Conservation (phyloP, 169 alveolate species). For the Plasmodium knowlesi region DNA sequence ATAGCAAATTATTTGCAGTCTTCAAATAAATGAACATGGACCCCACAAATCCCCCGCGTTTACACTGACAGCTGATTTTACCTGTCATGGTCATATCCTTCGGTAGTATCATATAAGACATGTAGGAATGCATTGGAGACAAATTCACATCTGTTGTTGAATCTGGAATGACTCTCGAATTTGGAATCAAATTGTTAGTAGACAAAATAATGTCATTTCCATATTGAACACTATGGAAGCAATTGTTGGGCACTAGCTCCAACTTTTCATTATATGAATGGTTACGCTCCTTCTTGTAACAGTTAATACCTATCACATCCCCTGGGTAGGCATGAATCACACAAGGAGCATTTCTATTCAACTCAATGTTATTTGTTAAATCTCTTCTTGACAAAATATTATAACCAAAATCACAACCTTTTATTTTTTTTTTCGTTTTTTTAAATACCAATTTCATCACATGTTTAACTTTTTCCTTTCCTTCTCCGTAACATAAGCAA, state of each 20-base stretch:
- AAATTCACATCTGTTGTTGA: constrained; percentile 19
- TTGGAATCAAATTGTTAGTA: constrained; percentile 50
- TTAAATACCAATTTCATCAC: constrained; percentile 40
- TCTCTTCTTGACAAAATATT: constrained; percentile 18
- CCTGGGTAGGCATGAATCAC: constrained; percentile 41
- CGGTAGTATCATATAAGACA: constrained; percentile 41
- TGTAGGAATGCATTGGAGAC: constrained; percentile 37
- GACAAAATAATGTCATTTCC: constrained; percentile 14
- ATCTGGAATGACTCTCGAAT: constrained; percentile 69
- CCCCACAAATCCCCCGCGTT: constrained; percentile 17
- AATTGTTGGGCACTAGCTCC: constrained; percentile 25
- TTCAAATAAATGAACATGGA: constrained; percentile 29
- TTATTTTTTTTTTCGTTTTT: constrained; percentile 44
- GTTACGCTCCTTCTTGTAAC: constrained; percentile 34
- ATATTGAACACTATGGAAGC: constrained; percentile 52
- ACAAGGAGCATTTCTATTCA: constrained; percentile 22
- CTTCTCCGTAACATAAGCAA: constrained; percentile 23
- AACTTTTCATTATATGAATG: constrained; percentile 3
- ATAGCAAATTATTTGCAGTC: background rate
- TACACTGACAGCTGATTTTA: constrained; percentile 31
- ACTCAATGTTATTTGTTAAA: background rate
- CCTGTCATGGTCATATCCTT: constrained; percentile 10
- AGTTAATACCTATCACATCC: constrained; percentile 53
- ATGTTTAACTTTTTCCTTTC: background rate
- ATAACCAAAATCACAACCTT: constrained; percentile 72